These are phyloP conservation scores for Phytophthora sojae DNA, from an alignment of 352 stramenopile genomes.

Conservation along the genomic window DNA sequence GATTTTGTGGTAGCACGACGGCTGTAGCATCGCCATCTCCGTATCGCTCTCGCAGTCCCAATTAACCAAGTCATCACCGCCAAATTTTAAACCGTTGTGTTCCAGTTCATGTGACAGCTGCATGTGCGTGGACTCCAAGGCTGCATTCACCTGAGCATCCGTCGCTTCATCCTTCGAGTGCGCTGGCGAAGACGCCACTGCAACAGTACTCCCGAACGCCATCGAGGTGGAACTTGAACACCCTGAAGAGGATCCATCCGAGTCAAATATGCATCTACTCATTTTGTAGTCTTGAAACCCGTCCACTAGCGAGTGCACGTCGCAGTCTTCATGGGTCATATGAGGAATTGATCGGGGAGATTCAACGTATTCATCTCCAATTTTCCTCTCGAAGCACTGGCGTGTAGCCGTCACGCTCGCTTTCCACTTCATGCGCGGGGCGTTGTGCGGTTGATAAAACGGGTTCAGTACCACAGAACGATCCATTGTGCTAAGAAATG, in stretches of 20 bases:
- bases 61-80: slow-evolving; percentile 26
- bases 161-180: slow-evolving; percentile 26
- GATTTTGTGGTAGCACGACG: slow-evolving; percentile 52
- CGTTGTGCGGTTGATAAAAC: slow-evolving; percentile 70
- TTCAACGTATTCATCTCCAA: slow-evolving; percentile 18
- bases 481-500: slow-evolving; percentile 73
- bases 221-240: slow-evolving; percentile 34
- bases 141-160: slow-evolving; percentile 39
- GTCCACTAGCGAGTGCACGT: slow-evolving; percentile 35
- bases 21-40: slow-evolving; percentile 27
- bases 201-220: slow-evolving; percentile 39
- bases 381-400: slow-evolving; percentile 56
- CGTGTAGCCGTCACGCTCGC: slow-evolving; percentile 63
- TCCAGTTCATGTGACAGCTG: slow-evolving; percentile 26
- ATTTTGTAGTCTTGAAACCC: slow-evolving; percentile 23
- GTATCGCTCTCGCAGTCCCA: slow-evolving; percentile 32
- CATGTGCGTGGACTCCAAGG: slow-evolving; percentile 29
- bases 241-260: slow-evolving; percentile 37
- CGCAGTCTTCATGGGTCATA: slow-evolving; percentile 36
- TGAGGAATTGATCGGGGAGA: slow-evolving; percentile 16
- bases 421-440: slow-evolving; percentile 58
- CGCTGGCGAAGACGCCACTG: slow-evolving; percentile 41
- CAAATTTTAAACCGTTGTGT: slow-evolving; percentile 15
- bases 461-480: slow-evolving; percentile 68
- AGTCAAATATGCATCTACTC: slow-evolving; percentile 22